These are phyloP conservation scores for Capillidium heterosporum DNA, from an alignment of 371 early-diverging fungal genomes.

Conservation along the genomic window DNA sequence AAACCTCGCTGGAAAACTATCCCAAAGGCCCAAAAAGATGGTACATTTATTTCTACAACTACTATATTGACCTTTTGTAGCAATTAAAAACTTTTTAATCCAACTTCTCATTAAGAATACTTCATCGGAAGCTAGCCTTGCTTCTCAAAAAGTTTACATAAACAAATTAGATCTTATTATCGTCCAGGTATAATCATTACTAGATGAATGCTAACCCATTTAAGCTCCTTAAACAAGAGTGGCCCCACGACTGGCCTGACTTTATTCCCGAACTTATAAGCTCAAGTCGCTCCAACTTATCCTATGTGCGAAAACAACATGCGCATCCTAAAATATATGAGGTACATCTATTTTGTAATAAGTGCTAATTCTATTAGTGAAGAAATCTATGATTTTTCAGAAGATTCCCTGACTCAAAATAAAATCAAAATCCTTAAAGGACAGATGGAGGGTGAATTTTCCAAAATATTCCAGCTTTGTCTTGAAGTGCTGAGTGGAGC, in stretches of 20 bases:
- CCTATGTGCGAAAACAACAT: conserved; percentile 98
- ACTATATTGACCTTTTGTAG: conserved; percentile 19
- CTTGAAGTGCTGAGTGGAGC: conserved; percentile 88
- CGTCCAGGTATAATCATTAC: conserved; percentile 53
- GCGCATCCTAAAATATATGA: conserved; percentile 89
- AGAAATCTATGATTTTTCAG: conserved; percentile 95
- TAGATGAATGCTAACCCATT: conserved; percentile 7
- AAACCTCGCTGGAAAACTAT: conserved; percentile 95
- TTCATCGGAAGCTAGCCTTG: conserved; percentile 52
- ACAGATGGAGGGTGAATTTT: conserved; percentile 91
- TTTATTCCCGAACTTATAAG: conserved; percentile 97
- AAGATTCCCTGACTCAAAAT: conserved; percentile 92
- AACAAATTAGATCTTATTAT: conserved; percentile 86
- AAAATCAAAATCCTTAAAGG: conserved; percentile 82
- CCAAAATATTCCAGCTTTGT: conserved; percentile 90
- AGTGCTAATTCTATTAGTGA: conserved; percentile 37
- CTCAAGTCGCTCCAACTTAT: conserved; percentile 78
- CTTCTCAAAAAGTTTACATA: conserved; percentile 52
- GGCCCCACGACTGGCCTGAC: conserved; percentile 98
- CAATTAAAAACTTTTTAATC: conserved; percentile 87
- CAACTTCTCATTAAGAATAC: conserved; percentile 76
- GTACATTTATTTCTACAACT: conserved; percentile 22
- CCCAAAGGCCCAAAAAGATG: conserved; percentile 72
- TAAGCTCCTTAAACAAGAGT: conserved; percentile 98
- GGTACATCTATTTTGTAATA: conserved; percentile 22